These are phyloP conservation scores for Pyricularia sp. DNA, from an alignment of 2,329 filamentous ascomycete genomes.

Conservation along the genomic window DNA sequence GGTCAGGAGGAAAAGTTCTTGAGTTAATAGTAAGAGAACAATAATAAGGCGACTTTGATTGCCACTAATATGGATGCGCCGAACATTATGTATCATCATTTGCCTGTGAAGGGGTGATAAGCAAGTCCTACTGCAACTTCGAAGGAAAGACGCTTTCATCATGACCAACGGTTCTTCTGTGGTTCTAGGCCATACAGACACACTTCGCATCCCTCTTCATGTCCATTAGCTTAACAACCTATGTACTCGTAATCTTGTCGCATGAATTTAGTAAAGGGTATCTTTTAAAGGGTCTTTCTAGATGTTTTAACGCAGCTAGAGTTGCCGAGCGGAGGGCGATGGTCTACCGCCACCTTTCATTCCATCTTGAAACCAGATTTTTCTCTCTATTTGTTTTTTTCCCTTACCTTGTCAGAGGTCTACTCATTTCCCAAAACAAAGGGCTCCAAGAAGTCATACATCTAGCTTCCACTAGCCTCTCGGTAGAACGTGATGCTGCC, in stretches of 20 bases:
- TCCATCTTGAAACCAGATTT: neutral
- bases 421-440: neutral
- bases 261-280: neutral
- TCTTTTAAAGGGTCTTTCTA: neutral
- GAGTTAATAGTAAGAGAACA: neutral
- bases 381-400: neutral
- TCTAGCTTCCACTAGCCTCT: conserved; percentile 63
- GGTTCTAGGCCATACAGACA: neutral
- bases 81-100: too few species aligned
- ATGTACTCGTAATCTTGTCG: neutral
- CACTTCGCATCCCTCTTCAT: neutral
- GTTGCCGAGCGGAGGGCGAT: neutral
- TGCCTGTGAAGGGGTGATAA: too few species aligned
- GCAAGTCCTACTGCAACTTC: too few species aligned
- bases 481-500: conserved; percentile 72
- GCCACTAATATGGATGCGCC: neutral
- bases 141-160: too few species aligned
- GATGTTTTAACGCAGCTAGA: neutral
- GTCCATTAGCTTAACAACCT: neutral
- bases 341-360: neutral
- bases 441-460: neutral
- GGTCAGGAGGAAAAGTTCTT: neutral
- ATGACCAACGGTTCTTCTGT: neutral
- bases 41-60: neutral
- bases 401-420: neutral